Conservation (phyloP, 2,329 filamentous ascomycete genomes). For the Westerdykella aurantiaca region DNA sequence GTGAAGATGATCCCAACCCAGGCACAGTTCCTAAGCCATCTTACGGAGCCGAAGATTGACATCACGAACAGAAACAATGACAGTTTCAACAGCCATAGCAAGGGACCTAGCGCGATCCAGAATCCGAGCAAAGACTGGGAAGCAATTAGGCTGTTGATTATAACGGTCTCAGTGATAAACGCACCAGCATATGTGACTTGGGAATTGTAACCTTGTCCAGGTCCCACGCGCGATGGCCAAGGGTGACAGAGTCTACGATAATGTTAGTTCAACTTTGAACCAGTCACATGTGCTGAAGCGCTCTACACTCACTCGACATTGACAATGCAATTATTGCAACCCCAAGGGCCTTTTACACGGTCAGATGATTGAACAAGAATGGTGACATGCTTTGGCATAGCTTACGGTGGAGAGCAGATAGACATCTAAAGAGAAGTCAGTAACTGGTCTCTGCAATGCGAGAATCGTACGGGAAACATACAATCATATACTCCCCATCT, state of each 20-base stretch:
- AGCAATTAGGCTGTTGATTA: conserved; percentile 1
- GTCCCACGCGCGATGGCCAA: conserved; percentile 17
- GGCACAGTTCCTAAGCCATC: conserved; percentile 16
- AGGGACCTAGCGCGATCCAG: conserved; percentile 11
- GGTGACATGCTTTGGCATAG: neutral
- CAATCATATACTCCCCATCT: conserved; percentile 17
- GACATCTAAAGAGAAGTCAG: conserved; percentile 6
- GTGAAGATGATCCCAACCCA: conserved; percentile 13
- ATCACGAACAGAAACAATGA: conserved; percentile 13
- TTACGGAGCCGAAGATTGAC: conserved; percentile 8
- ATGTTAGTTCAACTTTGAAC: conserved; percentile 2
- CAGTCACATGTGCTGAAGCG: neutral
- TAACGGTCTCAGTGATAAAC: neutral
- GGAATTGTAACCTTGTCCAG: conserved; percentile 6
- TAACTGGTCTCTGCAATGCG: neutral
- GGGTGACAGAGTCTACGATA: conserved; percentile 7
- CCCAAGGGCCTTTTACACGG: conserved; percentile 5
- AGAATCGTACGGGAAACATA: conserved; percentile 2
- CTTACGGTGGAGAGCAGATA: conserved; percentile 1
- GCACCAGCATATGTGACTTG: conserved; percentile 10
- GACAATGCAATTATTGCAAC: conserved; percentile 14
- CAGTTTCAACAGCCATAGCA: conserved; percentile 18
- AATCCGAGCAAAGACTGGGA: conserved; percentile 9
- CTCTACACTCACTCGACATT: conserved; percentile 9
- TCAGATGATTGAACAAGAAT: neutral